Base-by-base conservation (phyloP, 2,329 filamentous ascomycete genomes). In the Monosporascus sp. region DNA sequence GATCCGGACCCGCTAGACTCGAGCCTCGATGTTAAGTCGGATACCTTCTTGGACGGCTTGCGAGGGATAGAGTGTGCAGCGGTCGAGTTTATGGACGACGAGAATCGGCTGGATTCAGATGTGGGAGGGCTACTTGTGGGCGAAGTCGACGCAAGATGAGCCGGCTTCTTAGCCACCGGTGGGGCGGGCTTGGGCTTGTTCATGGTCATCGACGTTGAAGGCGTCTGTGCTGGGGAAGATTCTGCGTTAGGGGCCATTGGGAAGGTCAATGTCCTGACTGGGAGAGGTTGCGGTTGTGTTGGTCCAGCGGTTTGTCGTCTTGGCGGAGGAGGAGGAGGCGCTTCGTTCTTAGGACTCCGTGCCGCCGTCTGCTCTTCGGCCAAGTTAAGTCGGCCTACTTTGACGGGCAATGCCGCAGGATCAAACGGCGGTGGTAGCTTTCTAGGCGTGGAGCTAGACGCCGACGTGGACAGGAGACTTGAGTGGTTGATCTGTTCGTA, bases 91-190 rank as follows among this genome's bases (percentile, higher is more conserved):
- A 54, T 34, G 20, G 50, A 58, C 44, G 57, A 58, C 34, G 55
- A 57, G n/a, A 59, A 55, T 25, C 54, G 54, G 14, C 47, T 46
- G 6, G 50, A 41, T 18, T 63, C 59, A 6, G 57, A 45, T 27
- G 55, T 46, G 6, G 58, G 57, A 34, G 64, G 60, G 54, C 59
- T 68, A 38, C 52, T 58, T 3, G 64, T 57, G 6, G 68, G 68
- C 14, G 63, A 68, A 15, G 64, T 60, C 11, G 68, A 68, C 17
- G 70, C 60, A 5, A 84, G 72, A 57, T 83, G 80, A 2, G 79
- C 74, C 1, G 85, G 85, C 61, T 88, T 88, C 65, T 75, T 81
- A 22, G 84, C 85, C 48, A 88, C 66, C 47, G 74, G 74, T 47
- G 77, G 73, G 9, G 65, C 64, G 2, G 58, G 65, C 47, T 63